A percentile compares a stretch with the other conserved stretches of the same genome.
These are phyloP conservation scores for Trichopus zeylanicus DNA, from an alignment of 116 monocot species.

Conservation along the genomic window DNA sequence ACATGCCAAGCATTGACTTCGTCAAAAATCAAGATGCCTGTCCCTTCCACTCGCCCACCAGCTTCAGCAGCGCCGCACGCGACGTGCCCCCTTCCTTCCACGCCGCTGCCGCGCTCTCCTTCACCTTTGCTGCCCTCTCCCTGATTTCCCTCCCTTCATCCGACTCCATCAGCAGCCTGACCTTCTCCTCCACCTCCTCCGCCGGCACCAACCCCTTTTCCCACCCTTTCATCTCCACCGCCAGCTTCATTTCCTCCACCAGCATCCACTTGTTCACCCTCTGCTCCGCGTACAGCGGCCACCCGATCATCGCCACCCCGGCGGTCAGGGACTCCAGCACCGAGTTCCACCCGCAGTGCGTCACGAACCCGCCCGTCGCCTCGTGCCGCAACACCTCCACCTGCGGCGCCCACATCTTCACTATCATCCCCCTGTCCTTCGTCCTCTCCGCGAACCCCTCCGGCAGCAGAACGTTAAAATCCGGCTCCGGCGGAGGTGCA, in stretches of 20 bases:
- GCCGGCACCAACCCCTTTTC: constrained; percentile 5
- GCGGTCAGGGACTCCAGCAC: constrained; percentile 6
- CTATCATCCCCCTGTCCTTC: constrained; percentile 5
- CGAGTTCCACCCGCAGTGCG: constrained; percentile 71
- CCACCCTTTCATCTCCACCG: constrained; percentile 5
- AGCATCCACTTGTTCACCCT: constrained; percentile 13
- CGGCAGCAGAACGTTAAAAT: constrained; percentile 2
- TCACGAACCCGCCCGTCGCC: constrained; percentile 24
- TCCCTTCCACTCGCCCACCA: not conserved
- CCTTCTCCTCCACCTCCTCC: constrained; percentile 13
- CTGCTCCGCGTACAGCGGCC: constrained; percentile 40
- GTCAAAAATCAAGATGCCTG: too few species aligned
- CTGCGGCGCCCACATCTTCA: constrained; percentile 17
- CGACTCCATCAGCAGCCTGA: constrained; percentile 1
- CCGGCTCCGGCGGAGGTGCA: not conserved
- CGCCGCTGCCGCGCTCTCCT: constrained; percentile 1
- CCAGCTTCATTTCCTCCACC: constrained; percentile 17
- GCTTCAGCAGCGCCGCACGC: not conserved
- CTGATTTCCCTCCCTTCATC: constrained; percentile 12
- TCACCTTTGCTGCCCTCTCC: not conserved
- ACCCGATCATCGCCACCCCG: constrained; percentile 26
- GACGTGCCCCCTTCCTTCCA: not conserved
- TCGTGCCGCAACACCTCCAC: constrained; percentile 10
- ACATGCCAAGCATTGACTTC: too few species aligned
- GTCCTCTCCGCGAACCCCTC: constrained; percentile 8